Evolutionary conservation across 2,329 filamentous ascomycete genomes (phyloP).

Genomic region (Botrytis medusae): DNA sequence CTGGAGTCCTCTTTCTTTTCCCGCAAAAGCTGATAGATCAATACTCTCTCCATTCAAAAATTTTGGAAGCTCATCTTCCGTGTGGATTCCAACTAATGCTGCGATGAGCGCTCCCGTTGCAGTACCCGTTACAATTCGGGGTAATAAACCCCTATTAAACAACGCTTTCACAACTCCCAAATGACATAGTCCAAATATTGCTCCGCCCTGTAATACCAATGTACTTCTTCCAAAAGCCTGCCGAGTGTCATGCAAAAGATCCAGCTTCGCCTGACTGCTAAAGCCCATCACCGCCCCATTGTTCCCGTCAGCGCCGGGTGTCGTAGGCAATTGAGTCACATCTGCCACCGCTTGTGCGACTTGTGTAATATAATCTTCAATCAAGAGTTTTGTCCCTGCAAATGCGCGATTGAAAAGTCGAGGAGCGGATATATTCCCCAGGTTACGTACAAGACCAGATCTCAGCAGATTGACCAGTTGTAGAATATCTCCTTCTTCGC

Average conservation of each 20-base stretch:
- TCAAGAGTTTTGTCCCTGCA: constrained; percentile 83
- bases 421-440: constrained; percentile 85
- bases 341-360: constrained; percentile 79
- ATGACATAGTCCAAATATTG: constrained; percentile 89
- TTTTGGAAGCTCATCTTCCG: constrained; percentile 75
- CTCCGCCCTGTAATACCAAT: constrained; percentile 83
- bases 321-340: constrained; percentile 65
- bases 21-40: constrained; percentile 75
- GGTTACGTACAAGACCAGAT: constrained; percentile 76
- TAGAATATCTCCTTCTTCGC: constrained; percentile 70
- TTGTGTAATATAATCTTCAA: constrained; percentile 86
- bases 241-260: constrained; percentile 81
- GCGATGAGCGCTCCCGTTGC: constrained; percentile 89
- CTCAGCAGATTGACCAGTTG: constrained; percentile 76
- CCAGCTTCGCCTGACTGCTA: constrained; percentile 61
- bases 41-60: constrained; percentile 79
- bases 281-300: constrained; percentile 43
- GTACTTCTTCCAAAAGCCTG: constrained; percentile 86
- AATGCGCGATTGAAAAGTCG: constrained; percentile 83
- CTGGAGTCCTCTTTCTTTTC: constrained; percentile 38
- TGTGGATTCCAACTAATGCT: constrained; percentile 82
- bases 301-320: constrained; percentile 45
- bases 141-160: constrained; percentile 75
- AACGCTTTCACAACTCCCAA: constrained; percentile 87
- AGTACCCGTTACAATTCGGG: constrained; percentile 87